Conservation (phyloP, 768 basidiomycete species). For the Galerina sulciceps region DNA sequence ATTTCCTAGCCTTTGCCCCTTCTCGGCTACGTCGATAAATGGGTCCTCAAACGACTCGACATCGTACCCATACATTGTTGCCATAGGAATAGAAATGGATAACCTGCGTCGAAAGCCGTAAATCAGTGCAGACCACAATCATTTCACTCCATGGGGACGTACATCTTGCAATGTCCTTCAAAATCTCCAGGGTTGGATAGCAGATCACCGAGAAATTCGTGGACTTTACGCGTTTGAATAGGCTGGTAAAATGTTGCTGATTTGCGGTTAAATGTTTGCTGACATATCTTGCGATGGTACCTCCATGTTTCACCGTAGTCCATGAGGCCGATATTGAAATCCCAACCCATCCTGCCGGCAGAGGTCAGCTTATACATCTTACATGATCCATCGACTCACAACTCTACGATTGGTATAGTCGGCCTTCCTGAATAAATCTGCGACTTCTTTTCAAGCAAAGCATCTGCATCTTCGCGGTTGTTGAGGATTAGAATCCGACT, state of each 20-base stretch:
- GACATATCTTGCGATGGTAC: slow-evolving; percentile 18
- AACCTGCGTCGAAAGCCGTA: slow-evolving; percentile 18
- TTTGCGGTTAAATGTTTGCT: slow-evolving; percentile 20
- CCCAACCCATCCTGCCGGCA: slow-evolving; percentile 10
- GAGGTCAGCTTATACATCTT: not conserved
- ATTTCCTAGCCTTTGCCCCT: slow-evolving; percentile 10
- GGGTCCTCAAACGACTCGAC: slow-evolving; percentile 34
- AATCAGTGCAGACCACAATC: not conserved
- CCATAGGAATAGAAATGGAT: slow-evolving; percentile 35
- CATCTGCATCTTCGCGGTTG: slow-evolving; percentile 35
- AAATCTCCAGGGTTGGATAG: slow-evolving; percentile 9
- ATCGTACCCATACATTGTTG: slow-evolving; percentile 40
- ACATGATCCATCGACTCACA: slow-evolving; percentile 31
- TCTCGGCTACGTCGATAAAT: slow-evolving; percentile 37
- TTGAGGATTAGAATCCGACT: slow-evolving; percentile 17
- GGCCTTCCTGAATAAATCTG: slow-evolving; percentile 53
- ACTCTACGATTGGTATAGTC: slow-evolving; percentile 41
- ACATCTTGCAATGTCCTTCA: slow-evolving; percentile 9
- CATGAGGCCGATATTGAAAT: slow-evolving; percentile 18
- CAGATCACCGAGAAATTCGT: slow-evolving; percentile 7
- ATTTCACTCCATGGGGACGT: not conserved
- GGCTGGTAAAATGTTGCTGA: not conserved
- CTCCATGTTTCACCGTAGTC: slow-evolving; percentile 19
- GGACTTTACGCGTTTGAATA: slow-evolving; percentile 7
- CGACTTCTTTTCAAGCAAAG: slow-evolving; percentile 56